A percentile compares a stretch with the other conserved stretches of the same genome.
Evolutionary conservation across 495 filamentous ascomycete species (phyloP).

Genomic region (Lasiosphaeria miniovina): DNA sequence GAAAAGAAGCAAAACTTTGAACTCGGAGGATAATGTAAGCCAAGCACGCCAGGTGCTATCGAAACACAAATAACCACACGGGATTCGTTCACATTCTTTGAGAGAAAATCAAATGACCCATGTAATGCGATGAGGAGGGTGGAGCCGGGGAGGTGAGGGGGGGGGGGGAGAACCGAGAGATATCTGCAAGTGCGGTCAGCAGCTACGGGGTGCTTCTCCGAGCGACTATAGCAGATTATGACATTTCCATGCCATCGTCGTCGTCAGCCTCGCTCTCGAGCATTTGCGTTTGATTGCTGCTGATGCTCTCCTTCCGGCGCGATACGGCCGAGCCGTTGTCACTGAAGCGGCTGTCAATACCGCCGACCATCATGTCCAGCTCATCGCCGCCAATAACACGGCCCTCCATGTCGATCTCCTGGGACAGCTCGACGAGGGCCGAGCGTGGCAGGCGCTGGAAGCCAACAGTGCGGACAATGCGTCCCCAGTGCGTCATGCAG

Average conservation of each 20-base stretch:
- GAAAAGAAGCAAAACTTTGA: too few relatives aligned
- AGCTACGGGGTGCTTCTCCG: background rate
- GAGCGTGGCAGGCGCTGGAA: conserved; percentile 75
- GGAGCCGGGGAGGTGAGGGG: too few relatives aligned
- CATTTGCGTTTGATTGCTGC: conserved; percentile 55
- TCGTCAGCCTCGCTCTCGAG: conserved; percentile 65
- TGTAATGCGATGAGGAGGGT: too few relatives aligned
- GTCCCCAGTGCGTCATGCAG: conserved; percentile 90
- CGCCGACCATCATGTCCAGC: conserved; percentile 69
- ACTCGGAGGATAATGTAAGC: too few relatives aligned
- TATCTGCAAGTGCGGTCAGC: too few relatives aligned
- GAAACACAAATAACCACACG: too few relatives aligned
- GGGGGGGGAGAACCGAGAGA: too few relatives aligned
- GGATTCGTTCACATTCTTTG: too few relatives aligned
- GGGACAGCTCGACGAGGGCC: conserved; percentile 84
- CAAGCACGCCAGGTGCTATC: too few relatives aligned
- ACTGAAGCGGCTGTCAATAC: conserved; percentile 53
- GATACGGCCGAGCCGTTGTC: conserved; percentile 55
- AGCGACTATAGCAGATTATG: conserved; percentile 17
- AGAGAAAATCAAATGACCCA: too few relatives aligned
- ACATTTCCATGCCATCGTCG: conserved; percentile 59
- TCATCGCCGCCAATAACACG: conserved; percentile 81
- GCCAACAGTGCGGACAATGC: conserved; percentile 81
- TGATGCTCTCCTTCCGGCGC: conserved; percentile 54
- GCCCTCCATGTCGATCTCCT: conserved; percentile 87